These are phyloP conservation scores for Diaporthe destruens DNA, from an alignment of 2,329 filamentous ascomycete genomes.

Conservation along the genomic window DNA sequence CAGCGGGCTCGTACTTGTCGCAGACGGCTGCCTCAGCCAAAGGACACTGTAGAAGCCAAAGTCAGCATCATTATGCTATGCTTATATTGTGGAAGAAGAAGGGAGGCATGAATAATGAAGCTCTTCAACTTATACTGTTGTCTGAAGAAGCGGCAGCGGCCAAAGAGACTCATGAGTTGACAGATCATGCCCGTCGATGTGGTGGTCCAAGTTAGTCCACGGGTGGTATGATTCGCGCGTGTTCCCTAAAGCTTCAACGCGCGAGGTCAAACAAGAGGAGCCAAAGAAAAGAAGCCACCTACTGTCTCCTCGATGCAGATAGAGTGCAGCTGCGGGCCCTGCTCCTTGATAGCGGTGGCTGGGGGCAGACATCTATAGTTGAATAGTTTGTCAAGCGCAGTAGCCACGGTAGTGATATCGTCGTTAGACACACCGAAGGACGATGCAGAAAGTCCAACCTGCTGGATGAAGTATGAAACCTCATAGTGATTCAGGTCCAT, in stretches of 20 bases:
- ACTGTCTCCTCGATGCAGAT: slow-evolving; percentile 64
- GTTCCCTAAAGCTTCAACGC: slow-evolving; percentile 13
- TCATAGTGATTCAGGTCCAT: slow-evolving; percentile 67
- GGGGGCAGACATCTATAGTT: slow-evolving; percentile 63
- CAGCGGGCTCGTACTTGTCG: slow-evolving; percentile 54
- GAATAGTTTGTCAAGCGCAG: slow-evolving; percentile 63
- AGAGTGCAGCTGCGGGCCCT: slow-evolving; percentile 63
- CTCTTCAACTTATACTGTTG: not conserved
- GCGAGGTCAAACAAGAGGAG: not conserved
- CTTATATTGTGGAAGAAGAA: too few species aligned
- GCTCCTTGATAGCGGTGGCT: slow-evolving; percentile 58
- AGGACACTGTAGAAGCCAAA: slow-evolving; percentile 54
- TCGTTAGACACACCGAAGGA: slow-evolving; percentile 70
- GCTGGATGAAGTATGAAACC: slow-evolving; percentile 70
- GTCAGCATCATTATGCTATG: not conserved
- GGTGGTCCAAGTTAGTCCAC: slow-evolving; percentile 23
- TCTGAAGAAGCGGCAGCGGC: not conserved
- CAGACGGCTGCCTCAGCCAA: slow-evolving; percentile 61
- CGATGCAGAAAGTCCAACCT: slow-evolving; percentile 67
- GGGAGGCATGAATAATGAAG: too few species aligned
- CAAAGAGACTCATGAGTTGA: not conserved
- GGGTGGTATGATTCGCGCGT: slow-evolving; percentile 36
- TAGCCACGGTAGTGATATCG: slow-evolving; percentile 64
- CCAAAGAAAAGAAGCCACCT: not conserved
- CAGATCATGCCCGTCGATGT: not conserved